These are phyloP conservation scores for Candida sp. DNA, from an alignment of 1,139 yeast genomes.

Conservation along the genomic window DNA sequence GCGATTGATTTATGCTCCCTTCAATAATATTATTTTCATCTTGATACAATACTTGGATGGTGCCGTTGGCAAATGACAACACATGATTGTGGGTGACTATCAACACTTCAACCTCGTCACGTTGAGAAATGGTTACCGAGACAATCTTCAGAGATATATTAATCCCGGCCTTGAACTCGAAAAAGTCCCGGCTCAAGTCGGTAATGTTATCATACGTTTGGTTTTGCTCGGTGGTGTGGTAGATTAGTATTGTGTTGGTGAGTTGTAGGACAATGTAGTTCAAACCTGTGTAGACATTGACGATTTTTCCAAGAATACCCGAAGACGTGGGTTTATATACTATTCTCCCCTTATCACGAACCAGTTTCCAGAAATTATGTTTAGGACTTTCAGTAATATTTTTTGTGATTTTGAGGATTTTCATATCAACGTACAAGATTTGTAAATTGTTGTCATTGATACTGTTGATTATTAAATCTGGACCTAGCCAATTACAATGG, in stretches of 20 bases:
- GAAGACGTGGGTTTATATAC: conserved; percentile 5
- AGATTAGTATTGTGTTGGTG: conserved; percentile 8
- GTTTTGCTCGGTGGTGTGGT: conserved; percentile 4
- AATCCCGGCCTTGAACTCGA: conserved; percentile 8
- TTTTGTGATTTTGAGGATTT: neutral
- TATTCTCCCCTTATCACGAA: conserved; percentile 7
- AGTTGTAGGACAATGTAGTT: conserved; percentile 9
- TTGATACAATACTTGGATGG: conserved; percentile 4
- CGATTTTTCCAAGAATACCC: neutral
- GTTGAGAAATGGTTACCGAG: neutral
- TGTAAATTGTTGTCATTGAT: neutral
- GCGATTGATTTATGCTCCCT: neutral
- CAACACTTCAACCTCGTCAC: conserved; percentile 1
- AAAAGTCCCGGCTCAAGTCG: conserved; percentile 8
- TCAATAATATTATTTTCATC: conserved; percentile 1
- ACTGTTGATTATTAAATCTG: neutral
- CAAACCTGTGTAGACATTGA: neutral
- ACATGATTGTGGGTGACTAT: conserved; percentile 7
- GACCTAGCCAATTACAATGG: neutral
- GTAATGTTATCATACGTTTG: neutral
- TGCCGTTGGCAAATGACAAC: conserved; percentile 5
- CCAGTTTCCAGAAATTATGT: conserved; percentile 8
- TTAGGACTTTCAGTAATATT: too few species aligned
- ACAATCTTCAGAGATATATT: neutral
- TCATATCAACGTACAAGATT: neutral